A percentile compares a stretch with the other conserved stretches of the same genome.
Conservation (phyloP, 805 yeast genomes). For the Wickerhamiella domercqiae region DNA sequence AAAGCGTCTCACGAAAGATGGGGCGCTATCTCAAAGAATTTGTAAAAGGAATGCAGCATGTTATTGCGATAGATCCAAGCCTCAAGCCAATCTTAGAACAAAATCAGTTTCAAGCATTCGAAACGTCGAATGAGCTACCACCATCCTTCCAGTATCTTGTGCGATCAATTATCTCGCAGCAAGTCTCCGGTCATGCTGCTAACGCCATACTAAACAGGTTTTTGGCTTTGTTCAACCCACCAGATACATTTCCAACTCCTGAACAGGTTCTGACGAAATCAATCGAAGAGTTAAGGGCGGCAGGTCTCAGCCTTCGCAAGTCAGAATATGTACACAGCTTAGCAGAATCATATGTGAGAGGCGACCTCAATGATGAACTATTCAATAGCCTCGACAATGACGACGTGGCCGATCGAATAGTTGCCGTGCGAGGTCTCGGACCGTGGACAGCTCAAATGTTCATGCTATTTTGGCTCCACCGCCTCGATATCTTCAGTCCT, state of each 20-base stretch:
- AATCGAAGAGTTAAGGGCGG: constrained; percentile 37
- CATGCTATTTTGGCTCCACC: constrained; percentile 48
- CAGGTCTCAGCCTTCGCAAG: constrained; percentile 60
- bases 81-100: constrained; percentile 7
- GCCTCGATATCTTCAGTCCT: constrained; percentile 55
- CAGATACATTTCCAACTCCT: constrained; percentile 35
- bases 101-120: constrained; percentile 14
- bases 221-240: constrained; percentile 23
- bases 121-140: constrained; percentile 3
- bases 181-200: constrained; percentile 57
- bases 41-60: constrained; percentile 10
- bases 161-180: constrained; percentile 23
- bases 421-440: constrained; percentile 23
- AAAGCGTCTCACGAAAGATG: too few species aligned
- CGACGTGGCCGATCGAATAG: constrained; percentile 22
- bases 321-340: constrained; percentile 53
- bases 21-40: constrained; percentile 8
- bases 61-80: constrained; percentile 15
- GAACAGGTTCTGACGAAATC: constrained; percentile 28
- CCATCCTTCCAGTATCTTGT: constrained; percentile 16
- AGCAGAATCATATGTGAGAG: constrained; percentile 23
- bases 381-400: constrained; percentile 18
- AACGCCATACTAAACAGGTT: constrained; percentile 41
- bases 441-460: constrained; percentile 88
- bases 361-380: constrained; percentile 18